Evolutionary conservation across 495 filamentous ascomycete species (phyloP).

Genomic region (Baudoinia panamericana): DNA sequence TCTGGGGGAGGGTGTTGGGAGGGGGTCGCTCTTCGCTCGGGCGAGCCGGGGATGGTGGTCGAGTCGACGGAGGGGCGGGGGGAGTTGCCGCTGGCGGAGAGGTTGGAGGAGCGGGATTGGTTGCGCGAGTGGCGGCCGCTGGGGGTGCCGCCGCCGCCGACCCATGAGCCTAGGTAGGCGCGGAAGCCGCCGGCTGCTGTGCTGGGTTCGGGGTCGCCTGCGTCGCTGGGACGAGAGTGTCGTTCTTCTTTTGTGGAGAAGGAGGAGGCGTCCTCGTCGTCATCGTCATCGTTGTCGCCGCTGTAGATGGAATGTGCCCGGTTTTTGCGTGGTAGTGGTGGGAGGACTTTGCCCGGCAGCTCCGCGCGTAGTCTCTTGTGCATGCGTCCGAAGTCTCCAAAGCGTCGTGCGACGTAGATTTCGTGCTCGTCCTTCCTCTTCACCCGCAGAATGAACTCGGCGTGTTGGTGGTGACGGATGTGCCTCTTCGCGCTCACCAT

Average conservation of each 20-base stretch:
- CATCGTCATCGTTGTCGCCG: constrained; percentile 52
- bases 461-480: constrained; percentile 80
- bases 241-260: constrained; percentile 32
- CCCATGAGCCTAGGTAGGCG: constrained; percentile 24
- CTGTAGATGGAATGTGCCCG: constrained; percentile 45
- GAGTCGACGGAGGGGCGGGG: constrained; percentile 39
- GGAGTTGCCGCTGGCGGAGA: constrained; percentile 26
- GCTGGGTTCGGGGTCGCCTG: neutral
- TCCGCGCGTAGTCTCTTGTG: constrained; percentile 70
- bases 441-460: constrained; percentile 81
- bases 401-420: constrained; percentile 67
- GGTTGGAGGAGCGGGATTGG: constrained; percentile 17
- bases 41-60: neutral
- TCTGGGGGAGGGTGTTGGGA: neutral
- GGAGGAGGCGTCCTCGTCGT: constrained; percentile 56
- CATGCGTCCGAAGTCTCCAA: constrained; percentile 72
- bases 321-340: constrained; percentile 80
- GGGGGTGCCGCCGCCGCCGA: constrained; percentile 13
- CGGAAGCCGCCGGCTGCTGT: constrained; percentile 20
- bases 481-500: constrained; percentile 71
- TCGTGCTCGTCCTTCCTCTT: constrained; percentile 58
- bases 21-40: neutral
- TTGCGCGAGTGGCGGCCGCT: constrained; percentile 20
- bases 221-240: neutral
- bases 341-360: constrained; percentile 80